phyloP scores from a whole-genome alignment of 257 asterid genomes.

The Solanum stenotomum region DNA sequence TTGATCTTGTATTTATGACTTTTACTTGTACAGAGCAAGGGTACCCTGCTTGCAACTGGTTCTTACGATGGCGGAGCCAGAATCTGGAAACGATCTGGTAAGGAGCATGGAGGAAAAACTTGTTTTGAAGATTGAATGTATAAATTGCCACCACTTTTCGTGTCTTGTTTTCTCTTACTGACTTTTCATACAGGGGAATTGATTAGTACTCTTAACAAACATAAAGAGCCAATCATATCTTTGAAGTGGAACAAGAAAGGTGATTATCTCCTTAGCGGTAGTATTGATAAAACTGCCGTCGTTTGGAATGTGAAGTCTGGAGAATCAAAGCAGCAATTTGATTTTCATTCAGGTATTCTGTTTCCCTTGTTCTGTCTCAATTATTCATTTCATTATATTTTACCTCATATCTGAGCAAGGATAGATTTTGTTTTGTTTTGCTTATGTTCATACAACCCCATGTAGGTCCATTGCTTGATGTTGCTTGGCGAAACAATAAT shows the following conservation, averaged over 20 bases:
- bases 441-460: background rate
- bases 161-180: background rate
- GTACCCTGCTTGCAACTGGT: conserved; percentile 91
- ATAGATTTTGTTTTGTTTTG: background rate
- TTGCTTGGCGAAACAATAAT: conserved; percentile 86
- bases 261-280: conserved; percentile 86
- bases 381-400: background rate
- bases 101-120: background rate
- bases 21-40: conserved; percentile 51
- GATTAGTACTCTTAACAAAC: conserved; percentile 67
- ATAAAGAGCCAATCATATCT: conserved; percentile 87
- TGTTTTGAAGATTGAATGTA: background rate
- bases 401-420: background rate
- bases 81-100: conserved; percentile 90
- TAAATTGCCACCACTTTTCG: too few relatives aligned
- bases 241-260: conserved; percentile 99
- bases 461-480: conserved; percentile 87
- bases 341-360: conserved; percentile 67
- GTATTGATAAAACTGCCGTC: conserved; percentile 87
- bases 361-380: background rate
- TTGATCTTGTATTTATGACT: background rate
- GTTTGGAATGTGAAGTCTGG: conserved; percentile 91
- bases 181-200: conserved; percentile 67
- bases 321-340: conserved; percentile 74
- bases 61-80: conserved; percentile 98